A percentile compares a stretch with the other conserved stretches of the same genome.
Evolutionary conservation across 2,329 filamentous ascomycete genomes (phyloP).

Genomic region (Zasmidium angulare): DNA sequence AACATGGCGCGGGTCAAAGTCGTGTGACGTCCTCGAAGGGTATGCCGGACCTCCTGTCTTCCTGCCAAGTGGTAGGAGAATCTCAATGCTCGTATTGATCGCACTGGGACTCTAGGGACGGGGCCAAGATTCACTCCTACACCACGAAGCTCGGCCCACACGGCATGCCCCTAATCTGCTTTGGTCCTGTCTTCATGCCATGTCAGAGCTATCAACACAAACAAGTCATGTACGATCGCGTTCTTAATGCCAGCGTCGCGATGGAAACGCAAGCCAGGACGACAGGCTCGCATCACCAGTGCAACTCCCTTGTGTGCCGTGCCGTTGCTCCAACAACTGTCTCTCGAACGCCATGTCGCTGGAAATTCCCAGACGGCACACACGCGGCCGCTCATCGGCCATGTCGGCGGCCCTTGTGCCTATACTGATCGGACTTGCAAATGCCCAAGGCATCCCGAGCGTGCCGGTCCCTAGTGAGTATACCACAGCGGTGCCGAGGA

Average conservation of each 20-base stretch:
- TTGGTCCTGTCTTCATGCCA: constrained; percentile 23
- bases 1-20: background rate
- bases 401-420: background rate
- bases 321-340: constrained; percentile 1
- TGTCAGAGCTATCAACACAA: constrained; percentile 16
- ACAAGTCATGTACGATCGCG: constrained; percentile 23
- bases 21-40: background rate
- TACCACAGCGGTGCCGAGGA: background rate
- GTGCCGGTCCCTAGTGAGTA: background rate
- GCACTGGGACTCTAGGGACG: background rate
- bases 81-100: background rate
- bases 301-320: constrained; percentile 13
- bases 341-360: constrained; percentile 12
- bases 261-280: constrained; percentile 26
- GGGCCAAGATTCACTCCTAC: background rate
- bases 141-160: background rate
- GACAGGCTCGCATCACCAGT: constrained; percentile 16
- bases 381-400: constrained; percentile 10
- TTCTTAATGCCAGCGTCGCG: constrained; percentile 29
- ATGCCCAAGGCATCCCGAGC: constrained; percentile 1
- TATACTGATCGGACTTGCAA: constrained; percentile 5
- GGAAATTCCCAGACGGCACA: constrained; percentile 4
- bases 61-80: constrained; percentile 2
- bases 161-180: constrained; percentile 12
- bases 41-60: constrained; percentile 1